Percentiles rank a stretch among this genome's conserved stretches.
Evolutionary conservation across 2,329 filamentous ascomycete genomes (phyloP).

Genomic region (Curvularia sp.): DNA sequence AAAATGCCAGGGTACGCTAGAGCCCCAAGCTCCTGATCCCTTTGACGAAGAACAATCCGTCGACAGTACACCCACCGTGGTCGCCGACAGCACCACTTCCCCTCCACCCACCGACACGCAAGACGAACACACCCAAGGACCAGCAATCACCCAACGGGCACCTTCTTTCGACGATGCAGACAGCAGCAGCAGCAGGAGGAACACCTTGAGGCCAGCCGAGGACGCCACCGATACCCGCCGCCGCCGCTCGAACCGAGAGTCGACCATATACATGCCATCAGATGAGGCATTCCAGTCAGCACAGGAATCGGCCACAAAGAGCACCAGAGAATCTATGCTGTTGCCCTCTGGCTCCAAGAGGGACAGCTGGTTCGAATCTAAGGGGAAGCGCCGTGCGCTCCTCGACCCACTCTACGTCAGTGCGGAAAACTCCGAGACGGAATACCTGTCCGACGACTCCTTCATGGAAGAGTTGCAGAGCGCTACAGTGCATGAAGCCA

Average conservation of each 20-base stretch:
- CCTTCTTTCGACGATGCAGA: constrained; percentile 23
- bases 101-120: constrained; percentile 34
- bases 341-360: constrained; percentile 29
- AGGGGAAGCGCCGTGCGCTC: constrained; percentile 51
- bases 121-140: constrained; percentile 12
- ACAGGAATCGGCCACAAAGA: constrained; percentile 29
- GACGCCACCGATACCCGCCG: constrained; percentile 26
- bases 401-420: constrained; percentile 51
- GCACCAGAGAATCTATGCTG: constrained; percentile 42
- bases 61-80: constrained; percentile 47
- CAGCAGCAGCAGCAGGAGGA: constrained; percentile 18
- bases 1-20: constrained; percentile 25
- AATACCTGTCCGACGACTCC: constrained; percentile 75
- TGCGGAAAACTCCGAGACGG: constrained; percentile 52
- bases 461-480: constrained; percentile 85
- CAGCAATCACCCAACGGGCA: constrained; percentile 13
- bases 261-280: constrained; percentile 42
- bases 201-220: constrained; percentile 27
- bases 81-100: constrained; percentile 40
- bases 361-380: constrained; percentile 39
- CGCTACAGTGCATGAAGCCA: constrained; percentile 83
- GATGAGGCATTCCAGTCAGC: constrained; percentile 24
- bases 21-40: constrained; percentile 22
- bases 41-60: constrained; percentile 44
- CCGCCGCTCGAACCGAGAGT: constrained; percentile 42